Evolutionary conservation across 805 yeast species (phyloP).

Genomic region (Komagataella ulmi): DNA sequence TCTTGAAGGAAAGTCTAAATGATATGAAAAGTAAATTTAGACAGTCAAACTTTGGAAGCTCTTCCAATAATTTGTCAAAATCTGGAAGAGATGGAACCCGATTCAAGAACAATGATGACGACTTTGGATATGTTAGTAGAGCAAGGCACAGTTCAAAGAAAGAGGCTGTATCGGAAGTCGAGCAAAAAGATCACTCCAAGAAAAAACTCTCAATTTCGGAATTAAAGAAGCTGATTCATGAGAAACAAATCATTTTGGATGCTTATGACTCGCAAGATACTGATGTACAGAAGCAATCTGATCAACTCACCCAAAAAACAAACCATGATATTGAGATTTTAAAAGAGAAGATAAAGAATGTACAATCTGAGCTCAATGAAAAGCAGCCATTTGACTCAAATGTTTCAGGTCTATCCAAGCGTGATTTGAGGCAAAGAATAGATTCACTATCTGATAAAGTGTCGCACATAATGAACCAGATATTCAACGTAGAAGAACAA

Average conservation of each 20-base stretch:
- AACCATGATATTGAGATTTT: constrained; percentile 47
- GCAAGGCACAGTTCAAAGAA: constrained; percentile 48
- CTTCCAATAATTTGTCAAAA: constrained; percentile 16
- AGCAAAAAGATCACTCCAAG: constrained; percentile 8
- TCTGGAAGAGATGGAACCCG: constrained; percentile 34
- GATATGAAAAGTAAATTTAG: constrained; percentile 57
- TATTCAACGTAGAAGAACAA: constrained; percentile 51
- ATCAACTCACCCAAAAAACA: constrained; percentile 21
- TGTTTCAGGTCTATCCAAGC: constrained; percentile 16
- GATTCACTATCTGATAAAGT: constrained; percentile 55
- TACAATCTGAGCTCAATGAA: constrained; percentile 24
- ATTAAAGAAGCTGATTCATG: constrained; percentile 53
- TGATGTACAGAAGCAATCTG: constrained; percentile 16
- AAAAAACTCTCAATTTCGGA: constrained; percentile 33
- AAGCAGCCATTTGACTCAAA: constrained; percentile 6
- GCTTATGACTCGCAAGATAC: constrained; percentile 61
- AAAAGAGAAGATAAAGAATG: constrained; percentile 42
- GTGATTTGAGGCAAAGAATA: constrained; percentile 41
- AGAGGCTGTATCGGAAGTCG: constrained; percentile 7
- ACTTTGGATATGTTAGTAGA: constrained; percentile 41
- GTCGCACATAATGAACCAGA: constrained; percentile 54
- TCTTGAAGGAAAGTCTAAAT: constrained; percentile 57
- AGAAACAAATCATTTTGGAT: constrained; percentile 56
- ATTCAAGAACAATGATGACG: constrained; percentile 66
- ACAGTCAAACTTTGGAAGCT: constrained; percentile 17